phyloP scores from a whole-genome alignment of 192 early-diverging fungal genomes.

The Rhizophagus sp. region DNA sequence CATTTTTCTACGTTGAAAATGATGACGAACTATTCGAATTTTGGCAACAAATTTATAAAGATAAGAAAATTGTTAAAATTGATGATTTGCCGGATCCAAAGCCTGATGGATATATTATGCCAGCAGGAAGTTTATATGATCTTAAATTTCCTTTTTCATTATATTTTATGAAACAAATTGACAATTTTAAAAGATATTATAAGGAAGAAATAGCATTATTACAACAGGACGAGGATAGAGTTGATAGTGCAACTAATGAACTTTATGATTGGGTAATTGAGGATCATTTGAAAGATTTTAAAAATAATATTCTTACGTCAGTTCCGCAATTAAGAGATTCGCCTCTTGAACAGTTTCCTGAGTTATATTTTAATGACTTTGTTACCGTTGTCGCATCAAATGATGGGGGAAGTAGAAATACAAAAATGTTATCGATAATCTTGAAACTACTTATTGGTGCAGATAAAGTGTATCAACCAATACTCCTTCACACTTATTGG shows the following conservation, averaged over 20 bases:
- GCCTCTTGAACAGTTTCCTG: neutral
- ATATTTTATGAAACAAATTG: constrained; percentile 30
- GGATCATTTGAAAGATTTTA: neutral
- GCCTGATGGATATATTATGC: constrained; percentile 19
- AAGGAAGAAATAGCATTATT: neutral
- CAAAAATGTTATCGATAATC: neutral
- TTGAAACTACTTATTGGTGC: neutral
- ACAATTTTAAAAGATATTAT: constrained; percentile 9
- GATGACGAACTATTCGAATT: constrained; percentile 1
- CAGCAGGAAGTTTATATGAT: neutral
- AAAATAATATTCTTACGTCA: neutral
- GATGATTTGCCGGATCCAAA: neutral
- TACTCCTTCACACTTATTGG: constrained; percentile 20
- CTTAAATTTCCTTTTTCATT: constrained; percentile 28
- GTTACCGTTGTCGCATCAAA: neutral
- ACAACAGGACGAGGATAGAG: constrained; percentile 1
- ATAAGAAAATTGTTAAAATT: constrained; percentile 22
- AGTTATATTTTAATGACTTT: constrained; percentile 29
- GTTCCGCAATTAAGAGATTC: neutral
- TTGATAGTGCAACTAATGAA: constrained; percentile 14
- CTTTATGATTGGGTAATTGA: constrained; percentile 7
- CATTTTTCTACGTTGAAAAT: neutral
- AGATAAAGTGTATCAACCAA: constrained; percentile 7
- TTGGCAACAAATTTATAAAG: constrained; percentile 1
- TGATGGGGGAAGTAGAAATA: neutral